Base-by-base conservation (phyloP, 495 filamentous ascomycete species). In the Glonium stellatum region DNA sequence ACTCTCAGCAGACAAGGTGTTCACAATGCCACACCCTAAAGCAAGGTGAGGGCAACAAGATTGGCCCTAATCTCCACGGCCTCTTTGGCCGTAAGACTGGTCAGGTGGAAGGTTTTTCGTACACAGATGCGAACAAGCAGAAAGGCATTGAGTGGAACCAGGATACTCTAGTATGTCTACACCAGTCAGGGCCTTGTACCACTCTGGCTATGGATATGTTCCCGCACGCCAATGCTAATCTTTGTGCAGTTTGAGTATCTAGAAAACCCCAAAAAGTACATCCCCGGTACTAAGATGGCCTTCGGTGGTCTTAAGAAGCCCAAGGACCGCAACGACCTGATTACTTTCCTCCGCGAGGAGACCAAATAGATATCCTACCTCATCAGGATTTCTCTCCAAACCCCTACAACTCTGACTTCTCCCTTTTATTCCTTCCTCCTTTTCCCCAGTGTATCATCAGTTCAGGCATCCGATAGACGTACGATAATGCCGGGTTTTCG, bases 271-370 rank as follows among this genome's bases (percentile, higher is more conserved):
- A 92, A 92, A 81, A 92, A 92, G 77, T 92, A 85, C 85, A 97
- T 99, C 64, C 95, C 93, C 69, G 93, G 93, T 67, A 99, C 93
- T 77, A 99, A 99, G 90, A 99, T 99, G 93, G 93, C 93, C 71
- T 99, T 99, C 76, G 93, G 93, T 80, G 93, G 93, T 73, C 81
- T 99, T 68, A 99, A 99, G 92, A 99, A 99, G 88, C 84, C 81
- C 67, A 97, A 97, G 88, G 93, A 99, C 80, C 83, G 93, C 76
- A 97, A 97, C 78, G 95, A 99, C 79, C 82, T 99, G 67, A 95
- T 97, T 83, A 92, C 91, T 62, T 69, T 60, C 72, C 67, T 75
- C 52, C 57, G 67, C 36, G 67, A 74, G 27, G 73, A 74, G 69
- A 76, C 73, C 58, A 73, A 73, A 62, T 74, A 75, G 44, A 60